phyloP scores from a whole-genome alignment of 768 basidiomycete species.

The Naematelia aurantialba region DNA sequence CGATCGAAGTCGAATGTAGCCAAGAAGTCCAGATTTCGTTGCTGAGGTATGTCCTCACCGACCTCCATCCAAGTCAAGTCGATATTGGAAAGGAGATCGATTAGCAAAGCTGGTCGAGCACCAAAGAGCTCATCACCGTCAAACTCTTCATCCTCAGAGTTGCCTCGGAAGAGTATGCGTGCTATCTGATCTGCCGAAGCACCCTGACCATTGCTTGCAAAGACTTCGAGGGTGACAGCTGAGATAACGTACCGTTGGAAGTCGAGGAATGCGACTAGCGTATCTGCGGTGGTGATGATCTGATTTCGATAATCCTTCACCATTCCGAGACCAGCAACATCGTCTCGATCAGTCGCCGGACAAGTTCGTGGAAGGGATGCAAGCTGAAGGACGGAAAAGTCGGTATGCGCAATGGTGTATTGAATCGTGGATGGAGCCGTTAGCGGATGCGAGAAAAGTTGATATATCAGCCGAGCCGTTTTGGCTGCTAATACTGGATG shows the following conservation, averaged over 20 bases:
- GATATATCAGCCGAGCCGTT: slow-evolving; percentile 74
- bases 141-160: slow-evolving; percentile 51
- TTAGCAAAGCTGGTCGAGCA: slow-evolving; percentile 64
- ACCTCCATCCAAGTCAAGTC: slow-evolving; percentile 81
- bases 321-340: slow-evolving; percentile 10
- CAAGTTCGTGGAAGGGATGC: slow-evolving; percentile 47
- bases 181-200: slow-evolving; percentile 65
- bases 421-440: slow-evolving; percentile 78
- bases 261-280: slow-evolving; percentile 71
- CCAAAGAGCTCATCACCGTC: slow-evolving; percentile 54
- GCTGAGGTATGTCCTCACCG: neutral
- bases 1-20: slow-evolving; percentile 34
- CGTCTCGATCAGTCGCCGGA: slow-evolving; percentile 9
- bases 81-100: slow-evolving; percentile 82
- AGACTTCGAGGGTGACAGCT: slow-evolving; percentile 79
- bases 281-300: slow-evolving; percentile 47
- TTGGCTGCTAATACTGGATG: slow-evolving; percentile 78
- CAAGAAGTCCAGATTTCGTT: slow-evolving; percentile 29
- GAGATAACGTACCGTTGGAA: slow-evolving; percentile 81
- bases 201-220: slow-evolving; percentile 73
- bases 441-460: slow-evolving; percentile 78
- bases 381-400: slow-evolving; percentile 86
- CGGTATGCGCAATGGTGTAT: slow-evolving; percentile 79
- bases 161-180: slow-evolving; percentile 68
- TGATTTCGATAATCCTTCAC: slow-evolving; percentile 13